Percentiles rank a stretch among this genome's conserved stretches.
phyloP scores from a whole-genome alignment of 176 grass and related monocot genomes.

The Pontederia crassipes region DNA sequence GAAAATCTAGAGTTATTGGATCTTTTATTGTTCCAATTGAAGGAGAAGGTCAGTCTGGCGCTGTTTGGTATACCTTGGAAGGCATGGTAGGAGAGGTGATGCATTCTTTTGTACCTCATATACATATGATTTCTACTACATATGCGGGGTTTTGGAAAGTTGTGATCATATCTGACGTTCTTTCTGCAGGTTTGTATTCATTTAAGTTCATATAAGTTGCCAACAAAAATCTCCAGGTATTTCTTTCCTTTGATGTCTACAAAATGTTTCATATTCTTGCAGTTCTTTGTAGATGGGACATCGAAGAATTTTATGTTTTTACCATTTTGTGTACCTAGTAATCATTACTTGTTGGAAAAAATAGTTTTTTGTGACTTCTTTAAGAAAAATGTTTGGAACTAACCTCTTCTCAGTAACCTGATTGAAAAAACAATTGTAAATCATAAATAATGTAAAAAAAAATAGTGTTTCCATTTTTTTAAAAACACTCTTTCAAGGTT shows the following conservation, averaged over 20 bases:
- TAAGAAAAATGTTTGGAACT: background rate
- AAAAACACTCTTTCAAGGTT: too few species aligned
- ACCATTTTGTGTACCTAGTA: background rate
- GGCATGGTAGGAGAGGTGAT: conserved; percentile 65
- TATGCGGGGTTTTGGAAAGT: background rate
- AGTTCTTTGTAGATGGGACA: background rate
- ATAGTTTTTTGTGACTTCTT: background rate
- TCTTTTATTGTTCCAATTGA: conserved; percentile 52
- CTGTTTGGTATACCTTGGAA: conserved; percentile 78
- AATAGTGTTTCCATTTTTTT: background rate
- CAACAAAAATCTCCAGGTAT: conserved; percentile 51
- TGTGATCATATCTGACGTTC: background rate
- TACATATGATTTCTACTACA: background rate
- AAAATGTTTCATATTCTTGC: background rate
- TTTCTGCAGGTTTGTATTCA: conserved; percentile 68
- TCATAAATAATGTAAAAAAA: background rate
- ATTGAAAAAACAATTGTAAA: conserved; percentile 15
- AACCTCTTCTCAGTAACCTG: conserved; percentile 1
- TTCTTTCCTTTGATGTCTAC: background rate
- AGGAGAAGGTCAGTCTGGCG: conserved; percentile 46
- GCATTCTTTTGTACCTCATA: background rate
- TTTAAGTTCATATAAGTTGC: conserved; percentile 43
- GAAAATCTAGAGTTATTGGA: conserved; percentile 81
- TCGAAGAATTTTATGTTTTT: background rate
- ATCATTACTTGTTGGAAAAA: too few species aligned